Percentiles rank a stretch among this genome's conserved stretches.
Evolutionary conservation across 179 eudicot species (phyloP).

Genomic region (Carnegiea gigantea): DNA sequence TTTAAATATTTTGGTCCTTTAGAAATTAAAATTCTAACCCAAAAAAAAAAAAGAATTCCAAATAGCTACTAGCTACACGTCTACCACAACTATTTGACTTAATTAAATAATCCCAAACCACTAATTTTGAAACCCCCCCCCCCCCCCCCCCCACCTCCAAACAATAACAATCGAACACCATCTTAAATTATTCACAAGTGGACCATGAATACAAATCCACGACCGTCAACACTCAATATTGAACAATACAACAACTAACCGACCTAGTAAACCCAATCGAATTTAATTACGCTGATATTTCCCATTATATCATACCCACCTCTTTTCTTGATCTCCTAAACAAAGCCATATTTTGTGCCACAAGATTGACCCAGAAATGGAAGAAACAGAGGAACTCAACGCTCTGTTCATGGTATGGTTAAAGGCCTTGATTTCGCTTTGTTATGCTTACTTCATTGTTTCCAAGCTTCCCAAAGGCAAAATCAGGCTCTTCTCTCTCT

Average conservation of each 20-base stretch:
- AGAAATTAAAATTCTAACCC: too few species aligned
- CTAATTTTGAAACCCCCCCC: too few species aligned
- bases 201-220: too few species aligned
- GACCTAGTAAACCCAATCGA: not conserved
- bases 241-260: not conserved
- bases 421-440: constrained; percentile 31
- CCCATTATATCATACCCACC: not conserved
- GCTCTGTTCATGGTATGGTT: constrained; percentile 36
- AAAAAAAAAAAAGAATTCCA: too few species aligned
- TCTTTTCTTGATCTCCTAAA: not conserved
- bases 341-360: not conserved
- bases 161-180: too few species aligned
- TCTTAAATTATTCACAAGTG: too few species aligned
- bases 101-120: too few species aligned
- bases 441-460: constrained; percentile 46
- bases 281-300: not conserved
- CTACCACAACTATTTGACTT: too few species aligned
- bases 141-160: too few species aligned
- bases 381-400: constrained; percentile 33
- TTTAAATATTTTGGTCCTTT: too few species aligned
- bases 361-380: not conserved
- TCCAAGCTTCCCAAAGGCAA: constrained; percentile 45
- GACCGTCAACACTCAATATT: too few species aligned
- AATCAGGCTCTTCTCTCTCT: constrained; percentile 43
- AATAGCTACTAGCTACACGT: too few species aligned